phyloP scores from a whole-genome alignment of 495 filamentous ascomycete species.

The Sordaria brevicollis region DNA sequence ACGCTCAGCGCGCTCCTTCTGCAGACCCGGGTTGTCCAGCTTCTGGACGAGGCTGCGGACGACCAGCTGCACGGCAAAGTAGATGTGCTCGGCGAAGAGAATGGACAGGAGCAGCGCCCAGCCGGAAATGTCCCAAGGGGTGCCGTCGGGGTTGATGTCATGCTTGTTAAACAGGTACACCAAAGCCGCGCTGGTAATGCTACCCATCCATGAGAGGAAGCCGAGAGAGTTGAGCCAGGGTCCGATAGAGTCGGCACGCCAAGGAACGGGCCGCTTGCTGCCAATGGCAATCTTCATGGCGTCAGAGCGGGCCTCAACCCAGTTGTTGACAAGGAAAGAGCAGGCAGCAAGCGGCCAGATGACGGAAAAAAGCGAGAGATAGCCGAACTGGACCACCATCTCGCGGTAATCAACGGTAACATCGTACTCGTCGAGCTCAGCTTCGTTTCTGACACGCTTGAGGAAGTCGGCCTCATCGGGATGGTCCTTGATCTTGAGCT shows the following conservation, averaged over 20 bases:
- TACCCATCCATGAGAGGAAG: conserved; percentile 88
- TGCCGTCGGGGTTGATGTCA: conserved; percentile 37
- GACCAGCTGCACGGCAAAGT: conserved; percentile 58
- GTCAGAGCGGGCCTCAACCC: conserved; percentile 88
- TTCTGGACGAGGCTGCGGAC: conserved; percentile 64
- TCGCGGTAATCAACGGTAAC: conserved; percentile 82
- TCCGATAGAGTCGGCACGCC: conserved; percentile 84
- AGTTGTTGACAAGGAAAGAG: conserved; percentile 92
- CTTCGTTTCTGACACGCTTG: conserved; percentile 70
- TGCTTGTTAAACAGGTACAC: conserved; percentile 78
- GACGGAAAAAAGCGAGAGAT: conserved; percentile 86
- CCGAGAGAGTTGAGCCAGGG: conserved; percentile 84
- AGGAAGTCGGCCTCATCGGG: conserved; percentile 72
- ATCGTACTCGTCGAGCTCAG: conserved; percentile 78
- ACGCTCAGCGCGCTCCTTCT: conserved; percentile 67
- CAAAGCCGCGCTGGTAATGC: conserved; percentile 70
- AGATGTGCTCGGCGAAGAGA: conserved; percentile 79
- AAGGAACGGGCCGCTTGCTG: conserved; percentile 78
- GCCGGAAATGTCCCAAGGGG: conserved; percentile 56
- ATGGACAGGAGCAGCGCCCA: conserved; percentile 80
- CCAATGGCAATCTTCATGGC: conserved; percentile 90
- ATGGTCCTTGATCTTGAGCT: conserved; percentile 41
- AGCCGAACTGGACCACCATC: conserved; percentile 87
- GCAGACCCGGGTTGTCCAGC: conserved; percentile 72
- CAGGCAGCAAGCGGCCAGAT: conserved; percentile 83